Percentiles rank a stretch among this genome's conserved stretches.
Conservation (phyloP, 2,329 filamentous ascomycete genomes). For the Phyllosticta citribraziliensis region DNA sequence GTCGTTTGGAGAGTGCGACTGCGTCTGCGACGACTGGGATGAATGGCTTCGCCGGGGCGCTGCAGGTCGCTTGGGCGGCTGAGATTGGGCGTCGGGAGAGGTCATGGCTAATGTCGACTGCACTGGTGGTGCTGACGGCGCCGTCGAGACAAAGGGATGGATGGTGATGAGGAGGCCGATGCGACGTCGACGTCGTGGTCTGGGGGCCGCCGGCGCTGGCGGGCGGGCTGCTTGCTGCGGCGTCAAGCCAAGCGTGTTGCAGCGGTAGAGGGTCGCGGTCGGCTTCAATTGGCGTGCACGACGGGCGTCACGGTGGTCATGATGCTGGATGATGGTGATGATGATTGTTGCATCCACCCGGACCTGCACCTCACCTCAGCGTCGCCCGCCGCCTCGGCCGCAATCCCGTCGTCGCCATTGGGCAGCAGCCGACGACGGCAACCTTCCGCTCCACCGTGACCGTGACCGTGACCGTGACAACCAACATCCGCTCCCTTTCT, state of each 20-base stretch:
- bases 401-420: neutral
- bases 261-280: neutral
- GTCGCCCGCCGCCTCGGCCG: neutral
- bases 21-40: conserved; percentile 24
- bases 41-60: conserved; percentile 23
- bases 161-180: neutral
- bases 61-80: conserved; percentile 25
- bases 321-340: neutral
- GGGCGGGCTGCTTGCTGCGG: neutral
- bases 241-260: neutral
- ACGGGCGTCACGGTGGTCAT: neutral
- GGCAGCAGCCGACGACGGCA: neutral
- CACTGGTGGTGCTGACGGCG: conserved; percentile 4
- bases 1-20: conserved; percentile 29
- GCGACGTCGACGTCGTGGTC: neutral
- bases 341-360: neutral
- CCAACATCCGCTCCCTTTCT: too few species aligned
- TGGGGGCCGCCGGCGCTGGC: too few species aligned
- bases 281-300: neutral
- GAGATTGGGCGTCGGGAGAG: conserved; percentile 23
- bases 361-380: too few species aligned
- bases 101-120: conserved; percentile 18
- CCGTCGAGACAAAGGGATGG: neutral
- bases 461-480: neutral
- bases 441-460: neutral